These are phyloP conservation scores for Extremus antarcticus DNA, from an alignment of 495 filamentous ascomycete genomes.

Conservation along the genomic window DNA sequence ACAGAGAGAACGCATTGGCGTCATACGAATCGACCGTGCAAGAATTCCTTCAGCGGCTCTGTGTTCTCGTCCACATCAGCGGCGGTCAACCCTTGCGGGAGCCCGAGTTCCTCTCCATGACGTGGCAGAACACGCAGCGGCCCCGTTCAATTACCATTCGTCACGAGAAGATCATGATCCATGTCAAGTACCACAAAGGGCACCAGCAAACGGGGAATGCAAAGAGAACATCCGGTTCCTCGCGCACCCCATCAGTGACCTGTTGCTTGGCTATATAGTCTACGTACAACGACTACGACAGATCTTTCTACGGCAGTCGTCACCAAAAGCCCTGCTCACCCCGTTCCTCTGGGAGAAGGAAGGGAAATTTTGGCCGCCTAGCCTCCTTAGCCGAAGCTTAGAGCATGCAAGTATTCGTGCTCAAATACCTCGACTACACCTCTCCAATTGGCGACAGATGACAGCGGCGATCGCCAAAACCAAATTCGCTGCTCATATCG, in stretches of 20 bases:
- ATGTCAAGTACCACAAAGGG: not conserved
- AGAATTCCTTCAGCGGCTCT: slow-evolving; percentile 2
- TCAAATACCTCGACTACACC: slow-evolving; percentile 1
- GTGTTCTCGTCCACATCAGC: not conserved
- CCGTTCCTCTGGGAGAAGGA: slow-evolving; percentile 5
- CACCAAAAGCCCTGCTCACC: not conserved
- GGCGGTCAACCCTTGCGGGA: not conserved
- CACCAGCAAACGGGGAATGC: not conserved
- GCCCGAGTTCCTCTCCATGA: not conserved
- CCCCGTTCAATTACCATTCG: not conserved
- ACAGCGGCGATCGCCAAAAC: slow-evolving; percentile 8
- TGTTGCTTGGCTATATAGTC: not conserved
- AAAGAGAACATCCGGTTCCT: not conserved
- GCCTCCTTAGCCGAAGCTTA: not conserved
- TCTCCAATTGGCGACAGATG: slow-evolving; percentile 11
- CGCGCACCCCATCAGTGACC: not conserved
- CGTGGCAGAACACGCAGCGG: not conserved
- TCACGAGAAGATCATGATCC: not conserved
- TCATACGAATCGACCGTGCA: slow-evolving; percentile 1
- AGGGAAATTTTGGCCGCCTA: slow-evolving; percentile 1
- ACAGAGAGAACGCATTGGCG: not conserved
- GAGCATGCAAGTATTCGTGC: not conserved
- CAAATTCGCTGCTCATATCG: slow-evolving; percentile 7
- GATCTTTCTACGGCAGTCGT: slow-evolving; percentile 1
- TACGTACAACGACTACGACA: not conserved